Base-by-base conservation (phyloP, 768 basidiomycete species). In the Rhodosporidiobolus sp. region DNA sequence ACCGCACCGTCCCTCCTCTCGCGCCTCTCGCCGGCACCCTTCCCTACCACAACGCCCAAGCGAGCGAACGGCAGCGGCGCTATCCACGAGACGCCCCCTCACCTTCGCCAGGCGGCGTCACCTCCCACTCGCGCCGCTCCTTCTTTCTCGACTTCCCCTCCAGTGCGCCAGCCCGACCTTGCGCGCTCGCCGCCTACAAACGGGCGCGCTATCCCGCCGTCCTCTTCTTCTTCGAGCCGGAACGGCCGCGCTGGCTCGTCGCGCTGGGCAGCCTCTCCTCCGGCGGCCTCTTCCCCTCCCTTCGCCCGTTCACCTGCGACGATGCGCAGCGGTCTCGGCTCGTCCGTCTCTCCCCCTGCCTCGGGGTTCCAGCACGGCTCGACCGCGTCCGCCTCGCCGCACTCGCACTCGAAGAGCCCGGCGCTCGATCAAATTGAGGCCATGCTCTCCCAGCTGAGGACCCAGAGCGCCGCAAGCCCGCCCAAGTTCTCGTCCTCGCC, bases 341-440 rank as follows among this genome's bases (percentile, higher is more conserved):
- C 35, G n/a, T 26, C 14, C 17, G 12, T 48, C n/a, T 26, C 45
- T 1, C 17, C n/a, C 17, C 30, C 38, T 17, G 19, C 48, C 5
- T 49, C 48, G 5, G 48, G 48, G 8, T 43, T 43, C 38, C 38
- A 14, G 8, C 8, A 7, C 38, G 38, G 38, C 38, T 43, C 38
- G 38, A 7, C n/a, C n/a, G n/a, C 14, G 38, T 43, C 38, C 8
- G 7, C 30, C 2, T 48, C 59, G 32, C 46, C 53, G 16, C 6
- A 32, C 20, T 38, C 45, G n/a, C n/a, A n/a, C n/a, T n/a, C n/a
- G n/a, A n/a, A n/a, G 0, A 20, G 34, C 5, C 34, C 58, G 6
- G 67, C 72, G n/a, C 46, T 69, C 17, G 50, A 63, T 12, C 73
- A 70, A 50, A 62, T 70, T 56, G 68, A 70, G 30, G 32, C 56